phyloP scores from a whole-genome alignment of 495 filamentous ascomycete species.

The Tetracladium marchalianum region DNA sequence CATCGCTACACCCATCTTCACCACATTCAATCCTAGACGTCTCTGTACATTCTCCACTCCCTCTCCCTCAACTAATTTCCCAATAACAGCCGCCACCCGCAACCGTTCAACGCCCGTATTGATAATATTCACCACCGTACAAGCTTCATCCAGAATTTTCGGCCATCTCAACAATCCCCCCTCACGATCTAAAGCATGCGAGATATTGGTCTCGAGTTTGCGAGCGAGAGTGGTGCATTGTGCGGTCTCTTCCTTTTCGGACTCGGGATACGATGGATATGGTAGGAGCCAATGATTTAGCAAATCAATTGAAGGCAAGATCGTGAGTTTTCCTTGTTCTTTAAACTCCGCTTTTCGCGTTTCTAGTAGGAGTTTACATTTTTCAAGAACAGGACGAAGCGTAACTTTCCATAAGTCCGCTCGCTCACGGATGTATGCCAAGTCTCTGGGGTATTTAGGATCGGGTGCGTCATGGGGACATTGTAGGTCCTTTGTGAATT shows the following conservation, averaged over 20 bases:
- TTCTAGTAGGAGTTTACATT: conserved; percentile 9
- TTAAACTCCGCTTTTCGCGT: conserved; percentile 9
- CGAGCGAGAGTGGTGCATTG: conserved; percentile 2
- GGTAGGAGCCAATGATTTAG: conserved; percentile 21
- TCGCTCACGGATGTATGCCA: background rate
- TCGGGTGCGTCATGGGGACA: background rate
- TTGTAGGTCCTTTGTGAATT: conserved; percentile 4
- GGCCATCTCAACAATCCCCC: conserved; percentile 11
- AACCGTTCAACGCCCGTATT: conserved; percentile 4
- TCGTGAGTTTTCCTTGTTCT: conserved; percentile 2
- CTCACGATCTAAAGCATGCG: conserved; percentile 3
- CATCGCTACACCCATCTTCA: conserved; percentile 3
- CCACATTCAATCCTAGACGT: conserved; percentile 1
- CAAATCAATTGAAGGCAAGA: conserved; percentile 20
- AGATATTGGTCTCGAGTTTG: background rate
- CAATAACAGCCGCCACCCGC: conserved; percentile 2
- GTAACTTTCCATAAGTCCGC: conserved; percentile 1
- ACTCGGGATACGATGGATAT: conserved; percentile 13
- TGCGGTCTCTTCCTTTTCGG: background rate
- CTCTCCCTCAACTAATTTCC: background rate
- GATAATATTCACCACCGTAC: background rate
- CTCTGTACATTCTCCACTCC: background rate
- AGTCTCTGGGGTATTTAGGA: background rate
- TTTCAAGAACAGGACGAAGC: conserved; percentile 14
- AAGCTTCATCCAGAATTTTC: conserved; percentile 3